Percentiles rank a stretch among this genome's conserved stretches.
These are phyloP conservation scores for Solanum pinnatisectum DNA, from an alignment of 257 asterid genomes.

Conservation along the genomic window DNA sequence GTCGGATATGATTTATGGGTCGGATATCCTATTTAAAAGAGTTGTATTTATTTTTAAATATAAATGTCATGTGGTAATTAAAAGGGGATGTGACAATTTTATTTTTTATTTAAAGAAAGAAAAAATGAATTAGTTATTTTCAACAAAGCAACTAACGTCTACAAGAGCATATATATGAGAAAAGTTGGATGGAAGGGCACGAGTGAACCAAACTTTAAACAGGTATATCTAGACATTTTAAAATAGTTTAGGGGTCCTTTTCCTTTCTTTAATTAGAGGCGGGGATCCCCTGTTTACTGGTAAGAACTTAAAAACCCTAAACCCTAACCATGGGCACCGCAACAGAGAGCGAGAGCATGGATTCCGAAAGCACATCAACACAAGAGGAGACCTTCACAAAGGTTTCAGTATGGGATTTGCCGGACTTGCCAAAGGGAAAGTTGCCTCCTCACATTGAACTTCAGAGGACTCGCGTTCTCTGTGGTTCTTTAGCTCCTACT, in stretches of 20 bases:
- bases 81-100: neutral
- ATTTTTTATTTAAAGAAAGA: neutral
- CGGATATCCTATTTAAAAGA: neutral
- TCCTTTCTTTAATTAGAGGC: neutral
- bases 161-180: no score
- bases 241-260: neutral
- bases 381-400: conserved; percentile 6
- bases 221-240: no score
- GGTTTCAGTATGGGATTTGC: conserved; percentile 79
- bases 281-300: neutral
- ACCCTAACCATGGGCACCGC: neutral
- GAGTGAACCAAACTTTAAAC: no score
- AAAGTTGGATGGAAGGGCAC: no score
- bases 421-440: conserved; percentile 64
- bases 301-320: neutral
- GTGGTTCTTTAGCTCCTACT: conserved; percentile 66
- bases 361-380: neutral
- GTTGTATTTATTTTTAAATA: no score
- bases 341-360: neutral
- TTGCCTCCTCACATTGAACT: conserved; percentile 61
- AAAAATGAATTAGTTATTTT: neutral
- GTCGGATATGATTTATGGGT: neutral
- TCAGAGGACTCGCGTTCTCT: conserved; percentile 61
- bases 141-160: neutral
- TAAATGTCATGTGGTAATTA: neutral